Conservation (phyloP, 805 yeast species). For the Jamesozyma hellenica region DNA sequence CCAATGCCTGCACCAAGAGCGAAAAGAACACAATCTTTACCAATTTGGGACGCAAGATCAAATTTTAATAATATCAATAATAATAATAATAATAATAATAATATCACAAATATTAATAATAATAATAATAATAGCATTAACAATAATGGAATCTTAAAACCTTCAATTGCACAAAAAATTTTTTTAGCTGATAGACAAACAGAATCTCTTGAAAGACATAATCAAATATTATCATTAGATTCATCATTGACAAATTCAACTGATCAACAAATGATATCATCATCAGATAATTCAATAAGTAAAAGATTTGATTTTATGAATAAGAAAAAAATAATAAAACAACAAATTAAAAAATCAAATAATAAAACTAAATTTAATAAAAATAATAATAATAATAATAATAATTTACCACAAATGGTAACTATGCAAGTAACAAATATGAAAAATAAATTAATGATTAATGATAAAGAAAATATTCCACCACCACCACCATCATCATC, state of each 20-base stretch:
- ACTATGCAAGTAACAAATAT: conserved; percentile 1
- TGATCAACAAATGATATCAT: not conserved
- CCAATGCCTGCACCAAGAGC: conserved; percentile 40
- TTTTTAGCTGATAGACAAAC: conserved; percentile 26
- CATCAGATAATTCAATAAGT: conserved; percentile 23
- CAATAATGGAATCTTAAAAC: conserved; percentile 12
- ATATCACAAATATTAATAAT: not conserved
- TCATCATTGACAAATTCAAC: not conserved
- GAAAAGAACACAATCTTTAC: conserved; percentile 36
- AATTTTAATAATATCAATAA: conserved; percentile 5
- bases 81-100: no score
- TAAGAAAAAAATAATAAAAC: conserved; percentile 13
- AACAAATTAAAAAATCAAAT: not conserved
- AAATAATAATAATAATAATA: conserved; percentile 1
- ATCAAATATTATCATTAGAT: not conserved
- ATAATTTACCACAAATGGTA: conserved; percentile 1
- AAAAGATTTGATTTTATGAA: conserved; percentile 29
- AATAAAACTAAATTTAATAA: conserved; percentile 1
- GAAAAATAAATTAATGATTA: not conserved
- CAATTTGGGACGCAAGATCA: conserved; percentile 26
- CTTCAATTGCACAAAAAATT: conserved; percentile 29
- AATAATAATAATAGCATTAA: no score
- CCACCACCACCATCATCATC: conserved; percentile 17
- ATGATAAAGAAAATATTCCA: conserved; percentile 24
- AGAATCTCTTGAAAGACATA: conserved; percentile 11